Conservation (phyloP, 306 rosid species). For the Oemleria cerasiformis region DNA sequence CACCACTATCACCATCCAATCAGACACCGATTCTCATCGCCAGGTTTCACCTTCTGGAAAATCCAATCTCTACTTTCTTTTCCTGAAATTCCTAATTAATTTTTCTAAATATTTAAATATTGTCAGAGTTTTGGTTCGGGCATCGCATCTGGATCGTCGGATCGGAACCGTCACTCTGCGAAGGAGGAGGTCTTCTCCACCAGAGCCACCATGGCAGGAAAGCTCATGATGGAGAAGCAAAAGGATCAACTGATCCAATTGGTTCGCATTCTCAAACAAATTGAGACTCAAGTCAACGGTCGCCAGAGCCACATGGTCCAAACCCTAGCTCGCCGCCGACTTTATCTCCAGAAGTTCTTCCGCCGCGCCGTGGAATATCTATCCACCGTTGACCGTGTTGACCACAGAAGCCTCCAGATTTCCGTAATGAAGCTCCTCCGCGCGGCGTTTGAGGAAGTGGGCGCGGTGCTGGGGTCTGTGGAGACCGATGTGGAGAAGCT, state of each 20-base stretch:
- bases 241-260: conserved; percentile 10
- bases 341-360: neutral
- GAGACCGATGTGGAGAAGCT: conserved; percentile 14
- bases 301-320: conserved; percentile 8
- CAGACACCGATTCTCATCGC: neutral
- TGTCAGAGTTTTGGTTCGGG: neutral
- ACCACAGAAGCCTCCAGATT: conserved; percentile 4
- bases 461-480: conserved; percentile 2
- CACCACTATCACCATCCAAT: conserved; percentile 10
- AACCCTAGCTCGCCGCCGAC: conserved; percentile 14
- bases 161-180: neutral
- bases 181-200: conserved; percentile 1
- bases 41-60: neutral
- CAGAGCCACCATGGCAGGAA: conserved; percentile 7
- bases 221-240: conserved; percentile 7
- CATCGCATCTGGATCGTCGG: neutral
- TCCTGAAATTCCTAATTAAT: neutral
- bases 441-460: neutral
- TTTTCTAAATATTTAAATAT: neutral
- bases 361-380: neutral
- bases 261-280: conserved; percentile 8
- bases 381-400: conserved; percentile 12
- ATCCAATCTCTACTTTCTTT: neutral
- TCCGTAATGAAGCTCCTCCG: conserved; percentile 1
- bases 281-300: neutral